Evolutionary conservation across 1,284 basidiomycete species (phyloP).

Genomic region (Mycena citricolor): DNA sequence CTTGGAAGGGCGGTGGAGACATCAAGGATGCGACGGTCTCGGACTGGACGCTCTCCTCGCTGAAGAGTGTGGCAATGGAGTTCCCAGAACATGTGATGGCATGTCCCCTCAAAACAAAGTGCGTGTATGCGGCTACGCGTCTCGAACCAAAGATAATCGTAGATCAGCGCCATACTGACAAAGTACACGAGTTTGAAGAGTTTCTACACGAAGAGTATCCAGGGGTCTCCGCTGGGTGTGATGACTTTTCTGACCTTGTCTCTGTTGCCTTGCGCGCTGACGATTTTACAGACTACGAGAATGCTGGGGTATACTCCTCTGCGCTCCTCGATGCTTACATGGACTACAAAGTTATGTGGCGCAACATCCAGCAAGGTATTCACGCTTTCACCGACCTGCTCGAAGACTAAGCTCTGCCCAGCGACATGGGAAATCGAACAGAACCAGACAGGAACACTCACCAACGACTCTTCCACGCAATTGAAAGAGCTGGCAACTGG

Average conservation of each 20-base stretch:
- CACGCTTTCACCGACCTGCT: too few species aligned
- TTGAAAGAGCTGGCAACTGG: constrained; percentile 2
- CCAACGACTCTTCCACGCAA: background rate
- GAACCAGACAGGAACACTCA: background rate
- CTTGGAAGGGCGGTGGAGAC: constrained; percentile 3
- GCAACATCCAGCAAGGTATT: constrained; percentile 6
- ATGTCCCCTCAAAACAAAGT: constrained; percentile 7
- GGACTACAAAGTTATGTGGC: constrained; percentile 1
- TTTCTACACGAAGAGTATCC: constrained; percentile 5
- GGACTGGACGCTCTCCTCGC: background rate
- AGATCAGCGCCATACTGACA: constrained; percentile 8
- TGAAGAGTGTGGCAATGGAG: background rate
- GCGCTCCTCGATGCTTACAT: constrained; percentile 1
- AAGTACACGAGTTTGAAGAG: constrained; percentile 15
- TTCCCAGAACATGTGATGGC: constrained; percentile 9
- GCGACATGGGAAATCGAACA: constrained; percentile 10
- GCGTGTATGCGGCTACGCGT: background rate
- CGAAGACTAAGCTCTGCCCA: background rate
- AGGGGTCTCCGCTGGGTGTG: constrained; percentile 3
- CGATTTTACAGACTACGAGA: constrained; percentile 8
- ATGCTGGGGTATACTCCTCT: constrained; percentile 8
- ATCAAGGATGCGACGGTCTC: too few species aligned
- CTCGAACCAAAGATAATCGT: background rate
- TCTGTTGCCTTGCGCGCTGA: background rate
- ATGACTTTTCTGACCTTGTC: background rate